phyloP scores from a whole-genome alignment of 106 monocot genomes.

The Hemerocallis citrina region DNA sequence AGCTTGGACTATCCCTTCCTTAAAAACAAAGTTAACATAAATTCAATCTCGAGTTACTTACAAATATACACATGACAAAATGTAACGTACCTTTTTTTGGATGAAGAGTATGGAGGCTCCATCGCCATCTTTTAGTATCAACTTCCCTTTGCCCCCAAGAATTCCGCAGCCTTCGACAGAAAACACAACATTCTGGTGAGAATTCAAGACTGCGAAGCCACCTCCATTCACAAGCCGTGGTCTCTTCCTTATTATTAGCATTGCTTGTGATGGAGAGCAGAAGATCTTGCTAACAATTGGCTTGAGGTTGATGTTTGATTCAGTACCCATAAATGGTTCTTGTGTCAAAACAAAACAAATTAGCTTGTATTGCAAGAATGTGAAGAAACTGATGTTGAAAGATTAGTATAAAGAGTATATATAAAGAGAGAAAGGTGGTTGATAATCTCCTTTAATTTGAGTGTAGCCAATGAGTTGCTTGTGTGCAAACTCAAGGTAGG shows the following conservation, averaged over 20 bases:
- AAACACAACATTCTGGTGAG: conserved; percentile 40
- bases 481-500: conserved; percentile 1
- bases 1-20: conserved; percentile 71
- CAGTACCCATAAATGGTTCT: too few relatives aligned
- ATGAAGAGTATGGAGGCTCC: conserved; percentile 57
- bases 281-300: conserved; percentile 70
- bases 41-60: too few relatives aligned
- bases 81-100: conserved; percentile 39
- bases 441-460: too few relatives aligned
- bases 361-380: too few relatives aligned
- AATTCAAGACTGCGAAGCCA: conserved; percentile 47
- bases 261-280: conserved; percentile 28
- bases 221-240: conserved; percentile 63
- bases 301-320: conserved; percentile 12
- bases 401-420: not conserved
- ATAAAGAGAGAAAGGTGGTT: too few relatives aligned
- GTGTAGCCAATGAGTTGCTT: not conserved
- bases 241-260: conserved; percentile 52
- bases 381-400: too few relatives aligned
- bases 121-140: conserved; percentile 54
- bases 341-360: too few relatives aligned
- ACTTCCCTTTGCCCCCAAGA: conserved; percentile 43
- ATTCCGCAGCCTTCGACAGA: conserved; percentile 64
- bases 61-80: not conserved
- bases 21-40: not conserved